Base-by-base conservation (phyloP, 306 rosid species). In the Cicer pinnatifidum region DNA sequence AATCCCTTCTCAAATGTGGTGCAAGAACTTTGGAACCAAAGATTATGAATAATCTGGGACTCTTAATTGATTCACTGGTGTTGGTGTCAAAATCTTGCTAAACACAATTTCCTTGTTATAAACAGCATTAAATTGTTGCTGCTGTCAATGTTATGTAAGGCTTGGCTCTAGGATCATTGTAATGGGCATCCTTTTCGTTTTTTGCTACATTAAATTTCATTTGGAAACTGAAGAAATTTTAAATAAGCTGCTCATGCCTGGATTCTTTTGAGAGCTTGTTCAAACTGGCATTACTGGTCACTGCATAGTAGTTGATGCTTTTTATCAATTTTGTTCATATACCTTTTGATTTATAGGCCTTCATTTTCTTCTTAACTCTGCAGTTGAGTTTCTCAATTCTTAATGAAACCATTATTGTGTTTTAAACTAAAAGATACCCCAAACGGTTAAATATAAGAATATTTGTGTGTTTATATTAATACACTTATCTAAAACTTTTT, bases 1-100 rank as follows among this genome's bases (percentile, higher is more conserved):
- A 3, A 94, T 94, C 78, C 99, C 99, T 59, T 94, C 99, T 16
- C 99, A 94, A 76, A 77, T 91, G 16, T 94, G 97, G 99, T 91
- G 97, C 90, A 94, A 94, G 78, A 94, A 94, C 80, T 91, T 94
- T 56, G 99, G 96, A 63, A 88, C 73, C 13, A 94, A 94, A 73
- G 97, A 91, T 67, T 94, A 94, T 61, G 72, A 77, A 89, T 75
- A 59, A 50, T 69, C 44, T 41, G 33, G 48, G 51, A 81, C 35
- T 44, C 69, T 48, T 52, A 35, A 28, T 57, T 67, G 73, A 74
- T 78, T 75, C 77, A 17, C 79, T 33, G 46, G 11, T 15, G 72
- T 39, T 73, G 53, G 50, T 44, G 69, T 60, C 67, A 58, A 45
- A 82, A 76, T 16, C 48, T 38, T 23, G 69, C 62, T 51, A 68